Evolutionary conservation across 1,284 basidiomycete genomes (phyloP).

Genomic region (Rhodofomes roseus): DNA sequence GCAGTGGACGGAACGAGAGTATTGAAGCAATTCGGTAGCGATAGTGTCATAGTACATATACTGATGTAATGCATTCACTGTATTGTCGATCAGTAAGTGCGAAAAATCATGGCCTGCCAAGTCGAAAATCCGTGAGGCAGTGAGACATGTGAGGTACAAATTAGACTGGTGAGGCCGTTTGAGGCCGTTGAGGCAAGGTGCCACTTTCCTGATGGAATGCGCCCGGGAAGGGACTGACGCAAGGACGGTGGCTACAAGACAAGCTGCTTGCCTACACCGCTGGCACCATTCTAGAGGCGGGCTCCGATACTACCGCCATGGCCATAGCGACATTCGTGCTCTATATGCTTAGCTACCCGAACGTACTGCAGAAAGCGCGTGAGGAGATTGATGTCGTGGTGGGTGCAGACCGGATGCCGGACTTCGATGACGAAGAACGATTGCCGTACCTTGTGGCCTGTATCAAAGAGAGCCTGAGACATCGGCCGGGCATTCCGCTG

Average conservation of each 20-base stretch:
- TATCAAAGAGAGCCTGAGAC: constrained; percentile 28
- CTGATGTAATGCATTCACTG: no score
- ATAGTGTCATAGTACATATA: no score
- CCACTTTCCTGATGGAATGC: constrained; percentile 10
- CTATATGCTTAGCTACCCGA: constrained; percentile 29
- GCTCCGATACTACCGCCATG: constrained; percentile 26
- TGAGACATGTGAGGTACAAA: no score
- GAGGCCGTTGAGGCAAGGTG: no score
- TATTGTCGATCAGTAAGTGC: no score
- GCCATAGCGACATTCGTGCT: constrained; percentile 26
- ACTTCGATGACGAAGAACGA: constrained; percentile 22
- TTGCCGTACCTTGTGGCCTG: constrained; percentile 27
- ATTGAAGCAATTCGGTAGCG: no score
- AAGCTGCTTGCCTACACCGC: constrained; percentile 25
- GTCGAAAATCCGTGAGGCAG: no score
- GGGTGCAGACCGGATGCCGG: constrained; percentile 26
- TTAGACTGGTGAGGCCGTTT: no score
- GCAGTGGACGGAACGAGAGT: no score
- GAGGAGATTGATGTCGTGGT: constrained; percentile 34
- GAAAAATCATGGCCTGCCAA: no score
- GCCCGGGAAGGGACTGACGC: constrained; percentile 23
- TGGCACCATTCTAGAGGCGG: constrained; percentile 20
- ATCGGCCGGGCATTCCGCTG: constrained; percentile 19
- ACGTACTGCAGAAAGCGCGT: constrained; percentile 29
- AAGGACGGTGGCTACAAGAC: constrained; percentile 27